Conservation (phyloP, 768 basidiomycete species). For the Podaxis sp. region DNA sequence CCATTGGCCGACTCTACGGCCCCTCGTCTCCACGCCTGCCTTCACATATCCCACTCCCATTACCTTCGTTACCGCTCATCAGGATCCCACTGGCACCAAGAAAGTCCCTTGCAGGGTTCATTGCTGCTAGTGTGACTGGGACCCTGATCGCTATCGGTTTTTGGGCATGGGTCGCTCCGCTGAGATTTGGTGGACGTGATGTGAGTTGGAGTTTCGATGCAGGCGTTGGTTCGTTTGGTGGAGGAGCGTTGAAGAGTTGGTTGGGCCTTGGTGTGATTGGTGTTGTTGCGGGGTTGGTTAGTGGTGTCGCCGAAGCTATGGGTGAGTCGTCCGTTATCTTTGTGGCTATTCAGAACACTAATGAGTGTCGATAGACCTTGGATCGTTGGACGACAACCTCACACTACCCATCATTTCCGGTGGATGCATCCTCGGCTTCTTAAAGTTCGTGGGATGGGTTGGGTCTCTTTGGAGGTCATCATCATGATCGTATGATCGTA, state of each 20-base stretch:
- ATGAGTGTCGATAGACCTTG: conserved; percentile 57
- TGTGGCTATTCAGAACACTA: not conserved
- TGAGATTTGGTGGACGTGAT: conserved; percentile 34
- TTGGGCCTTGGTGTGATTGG: conserved; percentile 56
- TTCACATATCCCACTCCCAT: conserved; percentile 34
- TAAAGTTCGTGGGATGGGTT: conserved; percentile 10
- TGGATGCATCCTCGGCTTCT: conserved; percentile 7
- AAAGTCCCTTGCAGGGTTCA: conserved; percentile 84
- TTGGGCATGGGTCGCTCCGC: conserved; percentile 64
- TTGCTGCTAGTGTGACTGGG: conserved; percentile 76
- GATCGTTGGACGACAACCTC: conserved; percentile 84
- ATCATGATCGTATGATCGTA: not conserved
- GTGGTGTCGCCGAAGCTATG: conserved; percentile 85
- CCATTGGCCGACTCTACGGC: conserved; percentile 85
- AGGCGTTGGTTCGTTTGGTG: conserved; percentile 19
- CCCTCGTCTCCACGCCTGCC: conserved; percentile 57
- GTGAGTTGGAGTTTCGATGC: conserved; percentile 50
- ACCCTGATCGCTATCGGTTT: conserved; percentile 64
- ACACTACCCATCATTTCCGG: conserved; percentile 66
- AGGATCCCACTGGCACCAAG: conserved; percentile 73
- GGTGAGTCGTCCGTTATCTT: conserved; percentile 48
- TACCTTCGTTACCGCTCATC: conserved; percentile 10
- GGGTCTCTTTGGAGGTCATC: conserved; percentile 18
- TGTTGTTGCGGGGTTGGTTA: conserved; percentile 70
- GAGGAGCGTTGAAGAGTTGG: conserved; percentile 33